Percentiles rank a stretch among this genome's conserved stretches.
Evolutionary conservation across 768 basidiomycete species (phyloP).

Genomic region (Pilatotrama ljubarskyi): DNA sequence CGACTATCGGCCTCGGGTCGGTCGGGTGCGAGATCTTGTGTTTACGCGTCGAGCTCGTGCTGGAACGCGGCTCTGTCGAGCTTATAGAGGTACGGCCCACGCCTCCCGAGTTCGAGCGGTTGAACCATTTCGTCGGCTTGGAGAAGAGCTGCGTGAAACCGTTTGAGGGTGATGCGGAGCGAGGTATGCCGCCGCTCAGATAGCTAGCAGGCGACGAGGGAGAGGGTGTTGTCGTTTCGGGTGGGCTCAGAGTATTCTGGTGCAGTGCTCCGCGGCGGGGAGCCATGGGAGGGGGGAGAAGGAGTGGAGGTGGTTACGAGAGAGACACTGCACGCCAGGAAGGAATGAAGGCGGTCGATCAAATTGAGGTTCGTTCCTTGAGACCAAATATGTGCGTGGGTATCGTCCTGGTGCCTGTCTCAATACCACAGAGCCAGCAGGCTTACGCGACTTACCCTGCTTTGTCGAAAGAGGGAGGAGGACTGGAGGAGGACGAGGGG

Average conservation of each 20-base stretch:
- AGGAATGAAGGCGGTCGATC: conserved; percentile 6
- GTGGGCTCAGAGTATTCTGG: conserved; percentile 30
- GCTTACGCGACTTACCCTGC: not conserved
- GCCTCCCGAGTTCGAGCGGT: conserved; percentile 55
- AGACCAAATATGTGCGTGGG: not conserved
- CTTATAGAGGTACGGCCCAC: conserved; percentile 35
- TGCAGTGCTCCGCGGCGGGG: conserved; percentile 48
- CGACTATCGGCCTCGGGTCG: conserved; percentile 74
- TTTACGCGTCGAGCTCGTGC: conserved; percentile 53
- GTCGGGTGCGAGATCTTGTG: conserved; percentile 85
- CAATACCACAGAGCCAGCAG: not conserved
- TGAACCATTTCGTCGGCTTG: conserved; percentile 74
- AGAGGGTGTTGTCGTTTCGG: conserved; percentile 20
- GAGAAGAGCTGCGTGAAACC: conserved; percentile 66
- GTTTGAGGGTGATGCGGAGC: conserved; percentile 64
- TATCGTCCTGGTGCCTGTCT: conserved; percentile 9
- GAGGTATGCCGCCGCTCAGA: conserved; percentile 38
- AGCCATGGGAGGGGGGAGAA: conserved; percentile 39
- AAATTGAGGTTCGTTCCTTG: not conserved
- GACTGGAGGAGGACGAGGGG: not conserved
- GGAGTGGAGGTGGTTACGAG: not conserved
- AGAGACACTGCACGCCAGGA: not conserved
- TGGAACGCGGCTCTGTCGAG: conserved; percentile 49
- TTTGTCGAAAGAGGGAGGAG: not conserved
- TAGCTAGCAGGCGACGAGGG: conserved; percentile 30